Percentiles rank a stretch among this genome's conserved stretches.
Conservation (phyloP, 768 basidiomycete species). For the Leccinum ochraceum region DNA sequence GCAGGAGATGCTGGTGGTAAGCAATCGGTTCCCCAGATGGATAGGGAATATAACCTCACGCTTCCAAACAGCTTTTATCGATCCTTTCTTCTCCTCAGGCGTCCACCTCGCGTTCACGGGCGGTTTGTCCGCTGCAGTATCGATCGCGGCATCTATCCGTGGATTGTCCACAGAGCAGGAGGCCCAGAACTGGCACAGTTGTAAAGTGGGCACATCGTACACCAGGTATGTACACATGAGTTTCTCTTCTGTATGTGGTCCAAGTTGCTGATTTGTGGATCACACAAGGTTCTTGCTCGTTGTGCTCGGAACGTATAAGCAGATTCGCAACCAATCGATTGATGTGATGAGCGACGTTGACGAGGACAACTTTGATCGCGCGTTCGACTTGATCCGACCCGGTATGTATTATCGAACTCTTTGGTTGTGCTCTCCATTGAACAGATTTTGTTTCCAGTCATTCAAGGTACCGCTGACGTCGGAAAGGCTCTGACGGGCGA, state of each 20-base stretch:
- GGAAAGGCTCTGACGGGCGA: constrained; percentile 10
- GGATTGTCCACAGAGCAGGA: constrained; percentile 6
- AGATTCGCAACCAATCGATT: neutral
- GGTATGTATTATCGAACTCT: neutral
- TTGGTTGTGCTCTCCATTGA: neutral
- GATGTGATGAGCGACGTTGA: constrained; percentile 4
- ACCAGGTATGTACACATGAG: constrained; percentile 3
- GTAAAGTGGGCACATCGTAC: constrained; percentile 12
- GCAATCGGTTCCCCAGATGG: neutral
- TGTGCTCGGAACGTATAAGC: constrained; percentile 1
- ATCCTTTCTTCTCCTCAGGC: constrained; percentile 8
- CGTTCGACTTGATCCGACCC: constrained; percentile 13
- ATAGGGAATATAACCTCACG: neutral
- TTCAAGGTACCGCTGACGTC: constrained; percentile 10
- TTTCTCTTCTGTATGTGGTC: neutral
- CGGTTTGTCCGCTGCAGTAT: constrained; percentile 11
- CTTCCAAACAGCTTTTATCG: constrained; percentile 10
- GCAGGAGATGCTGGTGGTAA: constrained; percentile 50
- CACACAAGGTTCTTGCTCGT: constrained; percentile 10
- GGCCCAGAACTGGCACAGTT: constrained; percentile 14
- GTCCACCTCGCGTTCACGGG: constrained; percentile 15
- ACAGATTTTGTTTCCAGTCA: neutral
- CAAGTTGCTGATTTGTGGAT: neutral
- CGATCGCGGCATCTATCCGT: constrained; percentile 12
- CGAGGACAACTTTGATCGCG: constrained; percentile 15